phyloP scores from a whole-genome alignment of 129 eudicot genomes.

The Erigeron canadensis region DNA sequence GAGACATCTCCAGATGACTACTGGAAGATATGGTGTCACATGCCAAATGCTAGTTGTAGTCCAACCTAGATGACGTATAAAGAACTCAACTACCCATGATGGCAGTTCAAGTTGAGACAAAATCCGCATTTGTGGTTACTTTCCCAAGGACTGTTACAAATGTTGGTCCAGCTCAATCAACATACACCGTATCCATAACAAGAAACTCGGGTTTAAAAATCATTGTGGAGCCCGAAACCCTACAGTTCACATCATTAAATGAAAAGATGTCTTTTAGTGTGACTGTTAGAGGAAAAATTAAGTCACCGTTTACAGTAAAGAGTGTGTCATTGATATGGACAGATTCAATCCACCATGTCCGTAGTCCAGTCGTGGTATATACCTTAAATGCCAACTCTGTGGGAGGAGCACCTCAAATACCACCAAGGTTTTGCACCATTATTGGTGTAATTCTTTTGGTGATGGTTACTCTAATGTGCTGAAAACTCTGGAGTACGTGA shows the following conservation, averaged over 20 bases:
- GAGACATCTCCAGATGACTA: background rate
- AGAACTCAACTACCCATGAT: constrained; percentile 23
- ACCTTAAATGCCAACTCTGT: background rate
- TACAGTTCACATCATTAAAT: constrained; percentile 24
- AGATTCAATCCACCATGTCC: constrained; percentile 15
- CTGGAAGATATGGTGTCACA: background rate
- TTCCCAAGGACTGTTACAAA: constrained; percentile 43
- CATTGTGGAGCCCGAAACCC: constrained; percentile 33
- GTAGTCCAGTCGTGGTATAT: constrained; percentile 26
- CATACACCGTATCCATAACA: constrained; percentile 26
- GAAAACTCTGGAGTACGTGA: background rate
- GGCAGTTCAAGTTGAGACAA: constrained; percentile 6
- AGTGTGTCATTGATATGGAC: constrained; percentile 14
- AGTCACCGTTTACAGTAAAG: background rate
- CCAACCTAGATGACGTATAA: background rate
- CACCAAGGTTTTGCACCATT: background rate
- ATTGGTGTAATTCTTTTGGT: background rate
- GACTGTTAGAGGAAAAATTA: constrained; percentile 21
- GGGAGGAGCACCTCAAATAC: background rate
- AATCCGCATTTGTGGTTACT: constrained; percentile 13
- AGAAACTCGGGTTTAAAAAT: background rate
- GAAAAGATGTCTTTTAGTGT: constrained; percentile 36
- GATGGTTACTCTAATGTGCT: background rate
- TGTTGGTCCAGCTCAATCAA: constrained; percentile 37
- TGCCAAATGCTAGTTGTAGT: constrained; percentile 15